Evolutionary conservation across 495 filamentous ascomycete genomes (phyloP).

Genomic region (Podospora fimiseda): DNA sequence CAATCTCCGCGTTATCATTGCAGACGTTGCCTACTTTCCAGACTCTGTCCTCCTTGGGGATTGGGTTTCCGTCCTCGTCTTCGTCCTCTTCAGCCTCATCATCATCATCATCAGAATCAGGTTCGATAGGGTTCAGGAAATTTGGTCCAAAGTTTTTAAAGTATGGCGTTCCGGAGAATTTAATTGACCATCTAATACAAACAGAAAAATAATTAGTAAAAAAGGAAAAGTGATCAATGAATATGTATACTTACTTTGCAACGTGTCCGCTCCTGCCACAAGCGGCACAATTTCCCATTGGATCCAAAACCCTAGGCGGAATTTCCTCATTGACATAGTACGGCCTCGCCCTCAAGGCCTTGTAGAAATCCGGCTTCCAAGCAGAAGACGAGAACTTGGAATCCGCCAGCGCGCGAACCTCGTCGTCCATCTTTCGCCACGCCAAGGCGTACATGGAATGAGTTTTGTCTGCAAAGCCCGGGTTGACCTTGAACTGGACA

Average conservation of each 20-base stretch:
- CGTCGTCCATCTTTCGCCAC: constrained; percentile 68
- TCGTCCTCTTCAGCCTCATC: constrained; percentile 32
- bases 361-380: constrained; percentile 63
- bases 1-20: constrained; percentile 59
- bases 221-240: background rate
- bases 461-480: constrained; percentile 52
- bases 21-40: constrained; percentile 45
- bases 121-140: constrained; percentile 55
- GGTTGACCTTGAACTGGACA: constrained; percentile 65
- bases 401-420: constrained; percentile 58
- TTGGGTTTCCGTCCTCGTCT: constrained; percentile 33
- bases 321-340: constrained; percentile 23
- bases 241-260: constrained; percentile 41
- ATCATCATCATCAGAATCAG: constrained; percentile 34
- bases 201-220: background rate
- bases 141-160: constrained; percentile 43
- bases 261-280: constrained; percentile 67
- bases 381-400: constrained; percentile 68
- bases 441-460: constrained; percentile 63
- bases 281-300: constrained; percentile 58
- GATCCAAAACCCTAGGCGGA: constrained; percentile 20
- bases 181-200: constrained; percentile 46
- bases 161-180: constrained; percentile 64
- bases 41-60: constrained; percentile 30
- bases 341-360: constrained; percentile 61